Percentiles rank a stretch among this genome's conserved stretches.
Evolutionary conservation across 2,329 filamentous ascomycete species (phyloP).

Genomic region (Malbranchea zuffiana): DNA sequence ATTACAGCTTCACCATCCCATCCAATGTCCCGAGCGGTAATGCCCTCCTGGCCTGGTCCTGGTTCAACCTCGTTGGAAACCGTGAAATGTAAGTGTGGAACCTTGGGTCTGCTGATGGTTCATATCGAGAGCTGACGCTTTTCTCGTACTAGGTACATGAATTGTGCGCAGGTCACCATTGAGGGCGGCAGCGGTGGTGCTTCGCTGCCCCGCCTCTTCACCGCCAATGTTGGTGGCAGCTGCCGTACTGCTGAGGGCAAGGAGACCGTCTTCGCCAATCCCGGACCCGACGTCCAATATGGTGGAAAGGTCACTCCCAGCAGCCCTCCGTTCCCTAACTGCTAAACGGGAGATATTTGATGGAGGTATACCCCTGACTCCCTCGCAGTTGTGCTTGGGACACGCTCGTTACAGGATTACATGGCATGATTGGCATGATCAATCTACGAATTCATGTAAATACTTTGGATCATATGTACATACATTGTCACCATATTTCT

Average conservation of each 20-base stretch:
- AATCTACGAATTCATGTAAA: too few relatives aligned
- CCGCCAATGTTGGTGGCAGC: conserved; percentile 9
- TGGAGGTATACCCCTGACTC: too few relatives aligned
- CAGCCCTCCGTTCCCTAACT: background rate
- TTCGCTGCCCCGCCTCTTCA: conserved; percentile 4
- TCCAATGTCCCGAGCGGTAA: conserved; percentile 48
- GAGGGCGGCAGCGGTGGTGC: conserved; percentile 18
- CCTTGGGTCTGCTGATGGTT: too few relatives aligned
- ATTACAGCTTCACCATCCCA: conserved; percentile 57
- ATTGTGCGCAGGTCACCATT: conserved; percentile 62
- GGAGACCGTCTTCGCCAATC: conserved; percentile 6
- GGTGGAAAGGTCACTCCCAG: background rate
- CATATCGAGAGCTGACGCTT: too few relatives aligned
- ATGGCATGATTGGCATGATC: too few relatives aligned
- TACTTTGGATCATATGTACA: too few relatives aligned
- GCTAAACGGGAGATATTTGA: too few relatives aligned
- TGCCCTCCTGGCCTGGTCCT: conserved; percentile 63
- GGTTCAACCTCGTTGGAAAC: conserved; percentile 54
- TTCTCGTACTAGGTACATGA: too few relatives aligned
- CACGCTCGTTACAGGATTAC: too few relatives aligned
- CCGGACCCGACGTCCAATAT: background rate
- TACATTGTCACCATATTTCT: too few relatives aligned
- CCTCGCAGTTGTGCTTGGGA: too few relatives aligned
- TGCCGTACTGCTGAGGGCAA: conserved; percentile 7
- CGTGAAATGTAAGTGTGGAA: too few relatives aligned